Percentiles rank a stretch among this genome's conserved stretches.
Evolutionary conservation across 495 filamentous ascomycete genomes (phyloP).

Genomic region (Talaromyces ruber): DNA sequence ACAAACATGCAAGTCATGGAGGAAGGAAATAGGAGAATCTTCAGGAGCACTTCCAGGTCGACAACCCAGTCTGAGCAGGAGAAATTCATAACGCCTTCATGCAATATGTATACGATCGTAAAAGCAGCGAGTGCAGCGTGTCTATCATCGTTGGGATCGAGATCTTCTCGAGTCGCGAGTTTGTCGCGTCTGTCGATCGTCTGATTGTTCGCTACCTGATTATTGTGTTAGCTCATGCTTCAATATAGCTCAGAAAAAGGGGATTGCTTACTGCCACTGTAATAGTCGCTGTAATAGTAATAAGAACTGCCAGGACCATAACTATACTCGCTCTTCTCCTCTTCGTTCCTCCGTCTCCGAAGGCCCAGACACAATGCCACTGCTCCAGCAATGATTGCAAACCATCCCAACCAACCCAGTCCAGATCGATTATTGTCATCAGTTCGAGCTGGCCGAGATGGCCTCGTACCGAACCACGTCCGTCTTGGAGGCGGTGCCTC

Average conservation of each 20-base stretch:
- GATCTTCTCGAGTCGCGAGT: conserved; percentile 1
- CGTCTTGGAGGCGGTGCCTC: conserved; percentile 29
- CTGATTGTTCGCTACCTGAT: conserved; percentile 1
- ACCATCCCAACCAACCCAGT: conserved; percentile 46
- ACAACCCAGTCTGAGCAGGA: conserved; percentile 21
- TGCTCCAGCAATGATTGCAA: conserved; percentile 54
- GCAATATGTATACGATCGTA: background rate
- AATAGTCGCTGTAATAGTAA: conserved; percentile 35
- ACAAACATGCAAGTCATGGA: conserved; percentile 7
- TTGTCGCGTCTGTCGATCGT: background rate
- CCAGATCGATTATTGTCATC: conserved; percentile 47
- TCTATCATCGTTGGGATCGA: background rate
- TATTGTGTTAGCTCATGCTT: background rate
- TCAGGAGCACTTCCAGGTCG: conserved; percentile 7
- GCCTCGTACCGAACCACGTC: conserved; percentile 61
- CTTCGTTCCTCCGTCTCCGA: conserved; percentile 51
- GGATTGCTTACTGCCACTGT: conserved; percentile 30
- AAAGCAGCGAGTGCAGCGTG: background rate
- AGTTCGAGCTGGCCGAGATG: conserved; percentile 35
- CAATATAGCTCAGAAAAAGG: background rate
- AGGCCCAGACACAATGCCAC: conserved; percentile 69
- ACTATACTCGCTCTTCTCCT: conserved; percentile 35
- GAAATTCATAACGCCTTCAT: conserved; percentile 3
- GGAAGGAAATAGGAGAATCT: conserved; percentile 7
- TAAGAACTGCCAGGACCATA: conserved; percentile 31